Conservation (phyloP, 1,139 yeast genomes). For the Protomyces inundatus region DNA sequence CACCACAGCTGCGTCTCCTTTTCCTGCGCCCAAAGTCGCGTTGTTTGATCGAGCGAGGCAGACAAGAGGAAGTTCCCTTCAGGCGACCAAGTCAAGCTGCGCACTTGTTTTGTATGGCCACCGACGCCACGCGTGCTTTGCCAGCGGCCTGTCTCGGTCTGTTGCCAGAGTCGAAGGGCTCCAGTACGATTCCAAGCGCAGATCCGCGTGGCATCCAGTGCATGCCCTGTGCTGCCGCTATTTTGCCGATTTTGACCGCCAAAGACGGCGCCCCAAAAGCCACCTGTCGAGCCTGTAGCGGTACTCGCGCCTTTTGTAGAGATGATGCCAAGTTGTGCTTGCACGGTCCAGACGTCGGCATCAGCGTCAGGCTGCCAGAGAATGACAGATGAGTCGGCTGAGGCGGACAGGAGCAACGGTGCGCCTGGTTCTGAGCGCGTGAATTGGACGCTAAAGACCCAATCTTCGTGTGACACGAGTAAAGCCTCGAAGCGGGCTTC, state of each 20-base stretch:
- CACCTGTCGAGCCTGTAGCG: conserved; percentile 97
- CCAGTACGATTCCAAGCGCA: conserved; percentile 80
- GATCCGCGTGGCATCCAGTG: conserved; percentile 79
- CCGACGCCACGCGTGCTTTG: conserved; percentile 58
- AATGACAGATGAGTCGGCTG: conserved; percentile 92
- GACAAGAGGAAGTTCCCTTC: conserved; percentile 62
- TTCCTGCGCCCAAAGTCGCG: conserved; percentile 64
- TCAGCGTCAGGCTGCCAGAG: conserved; percentile 87
- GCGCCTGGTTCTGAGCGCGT: conserved; percentile 38
- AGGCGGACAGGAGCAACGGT: conserved; percentile 63
- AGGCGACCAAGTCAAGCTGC: conserved; percentile 75
- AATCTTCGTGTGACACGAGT: conserved; percentile 96
- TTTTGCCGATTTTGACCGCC: conserved; percentile 41
- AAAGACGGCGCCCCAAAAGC: conserved; percentile 92
- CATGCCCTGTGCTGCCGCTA: conserved; percentile 31
- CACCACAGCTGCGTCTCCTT: conserved; percentile 51
- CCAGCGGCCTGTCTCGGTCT: conserved; percentile 45
- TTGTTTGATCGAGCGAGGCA: conserved; percentile 81
- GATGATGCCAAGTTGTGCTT: conserved; percentile 77
- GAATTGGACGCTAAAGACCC: conserved; percentile 88
- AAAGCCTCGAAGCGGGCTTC: conserved; percentile 78
- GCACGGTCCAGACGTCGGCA: conserved; percentile 89
- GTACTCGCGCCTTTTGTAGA: conserved; percentile 96
- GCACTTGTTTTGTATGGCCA: conserved; percentile 69
- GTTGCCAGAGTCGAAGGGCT: conserved; percentile 33